A percentile compares a stretch with the other conserved stretches of the same genome.
phyloP scores from a whole-genome alignment of 495 filamentous ascomycete genomes.

The Daldinia concentrica region DNA sequence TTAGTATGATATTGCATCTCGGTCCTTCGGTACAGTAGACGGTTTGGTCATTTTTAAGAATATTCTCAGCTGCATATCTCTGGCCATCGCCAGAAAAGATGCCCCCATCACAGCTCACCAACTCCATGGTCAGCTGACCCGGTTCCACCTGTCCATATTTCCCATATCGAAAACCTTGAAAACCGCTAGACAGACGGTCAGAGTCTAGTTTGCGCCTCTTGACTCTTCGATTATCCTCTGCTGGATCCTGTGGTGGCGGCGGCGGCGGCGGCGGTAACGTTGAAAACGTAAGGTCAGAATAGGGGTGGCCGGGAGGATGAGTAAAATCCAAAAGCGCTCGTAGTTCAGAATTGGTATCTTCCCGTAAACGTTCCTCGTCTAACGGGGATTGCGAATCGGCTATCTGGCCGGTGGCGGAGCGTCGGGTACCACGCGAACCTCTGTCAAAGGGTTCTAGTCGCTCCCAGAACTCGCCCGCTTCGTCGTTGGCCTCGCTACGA shows the following conservation, averaged over 20 bases:
- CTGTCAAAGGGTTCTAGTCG: conserved; percentile 26
- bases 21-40: conserved; percentile 90
- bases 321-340: conserved; percentile 58
- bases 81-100: conserved; percentile 68
- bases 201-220: conserved; percentile 82
- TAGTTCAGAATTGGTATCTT: conserved; percentile 55
- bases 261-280: conserved; percentile 44
- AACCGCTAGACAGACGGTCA: conserved; percentile 62
- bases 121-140: conserved; percentile 81
- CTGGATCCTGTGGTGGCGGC: conserved; percentile 44
- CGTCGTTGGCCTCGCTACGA: conserved; percentile 22
- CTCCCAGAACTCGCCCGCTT: conserved; percentile 33
- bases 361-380: conserved; percentile 50
- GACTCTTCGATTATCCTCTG: conserved; percentile 59
- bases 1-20: conserved; percentile 83
- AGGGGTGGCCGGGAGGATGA: conserved; percentile 48
- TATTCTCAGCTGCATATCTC: conserved; percentile 78
- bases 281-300: conserved; percentile 32
- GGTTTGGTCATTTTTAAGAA: conserved; percentile 79
- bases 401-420: conserved; percentile 20
- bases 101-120: conserved; percentile 89
- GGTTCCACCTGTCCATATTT: conserved; percentile 84
- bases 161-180: conserved; percentile 76
- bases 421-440: conserved; percentile 19
- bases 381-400: conserved; percentile 23